Base-by-base conservation (phyloP, 2,329 filamentous ascomycete genomes). In the Ceratocystis smalleyi region DNA sequence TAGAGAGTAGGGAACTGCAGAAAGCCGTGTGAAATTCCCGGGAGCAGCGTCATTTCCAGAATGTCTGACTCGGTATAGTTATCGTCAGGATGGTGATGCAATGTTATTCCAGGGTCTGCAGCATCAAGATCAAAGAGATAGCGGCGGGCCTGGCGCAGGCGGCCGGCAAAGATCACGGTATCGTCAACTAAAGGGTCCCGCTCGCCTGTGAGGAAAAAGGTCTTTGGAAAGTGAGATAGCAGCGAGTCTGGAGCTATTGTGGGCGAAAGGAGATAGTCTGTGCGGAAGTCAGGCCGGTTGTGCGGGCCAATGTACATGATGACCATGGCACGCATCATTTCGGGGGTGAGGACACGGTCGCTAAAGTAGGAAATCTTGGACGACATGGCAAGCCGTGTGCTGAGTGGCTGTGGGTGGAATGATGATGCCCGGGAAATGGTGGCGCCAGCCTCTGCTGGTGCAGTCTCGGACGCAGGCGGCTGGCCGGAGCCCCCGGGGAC, bases 301-400 rank as follows among this genome's bases (percentile, higher is more conserved):
- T 96, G 88, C 0, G 91, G 91, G 0, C 94, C 94, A 64, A 99
- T 88, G 73, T 99, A 99, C 3, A 99, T 79, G 68, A 99, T 95
- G 68, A 99, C 96, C 91, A 99, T 97, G 68, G 91, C 90, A 40
- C 94, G 88, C 87, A 97, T 96, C 90, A 97, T 96, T 74, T 99
- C 94, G 0, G 94, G 92, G 0, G 90, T 92, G 15, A 99, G 80
- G 32, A 99, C 88, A 32, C 94, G 87, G 73, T 99, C 94, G 73
- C 95, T 94, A 74, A 96, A 95, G 75, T 97, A 97, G 0, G 92
- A 96, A 43, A 99, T 95, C 84, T 96, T 95, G n/a, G 87, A 92
- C 0, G 90, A 91, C 72, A 92, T 95, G 17, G 92, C 91, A 8
- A 99, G 81, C n/a, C 91, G 84, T 0, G 94, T 97, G 69, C 83